phyloP scores from a whole-genome alignment of 352 stramenopile species.

The Phytophthora fragariaefolia region DNA sequence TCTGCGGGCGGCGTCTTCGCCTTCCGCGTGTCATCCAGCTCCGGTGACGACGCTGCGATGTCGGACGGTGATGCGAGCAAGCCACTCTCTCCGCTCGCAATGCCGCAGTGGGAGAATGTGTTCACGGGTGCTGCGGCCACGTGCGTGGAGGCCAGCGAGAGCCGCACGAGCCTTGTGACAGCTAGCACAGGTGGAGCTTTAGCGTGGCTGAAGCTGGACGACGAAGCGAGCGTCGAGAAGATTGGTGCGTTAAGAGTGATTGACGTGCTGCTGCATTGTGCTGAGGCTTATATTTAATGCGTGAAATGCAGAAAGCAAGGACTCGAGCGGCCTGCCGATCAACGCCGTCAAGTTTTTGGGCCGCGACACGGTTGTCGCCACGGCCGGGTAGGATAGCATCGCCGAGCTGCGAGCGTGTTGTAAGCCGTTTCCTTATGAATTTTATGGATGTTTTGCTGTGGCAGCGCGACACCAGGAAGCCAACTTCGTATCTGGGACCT shows the following conservation, averaged over 20 bases:
- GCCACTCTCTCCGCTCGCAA: conserved; percentile 25
- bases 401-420: neutral
- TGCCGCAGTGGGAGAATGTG: conserved; percentile 71
- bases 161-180: conserved; percentile 54
- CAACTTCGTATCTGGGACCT: conserved; percentile 85
- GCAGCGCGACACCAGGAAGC: conserved; percentile 55
- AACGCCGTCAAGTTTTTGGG: conserved; percentile 80
- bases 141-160: conserved; percentile 63
- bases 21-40: conserved; percentile 44
- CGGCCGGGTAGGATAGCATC: conserved; percentile 54
- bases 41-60: conserved; percentile 29
- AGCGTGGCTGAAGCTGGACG: conserved; percentile 75
- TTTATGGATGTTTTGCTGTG: conserved; percentile 1
- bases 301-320: conserved; percentile 49
- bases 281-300: neutral
- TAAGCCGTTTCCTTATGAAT: neutral
- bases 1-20: conserved; percentile 58
- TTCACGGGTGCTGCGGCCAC: conserved; percentile 52
- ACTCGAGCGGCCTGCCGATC: conserved; percentile 59
- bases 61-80: conserved; percentile 11
- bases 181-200: conserved; percentile 60
- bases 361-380: conserved; percentile 68
- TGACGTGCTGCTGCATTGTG: neutral
- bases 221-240: conserved; percentile 51
- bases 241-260: conserved; percentile 45